Percentiles rank a stretch among this genome's conserved stretches.
phyloP scores from a whole-genome alignment of 305 asterid species.

The Rubia tinctorum region DNA sequence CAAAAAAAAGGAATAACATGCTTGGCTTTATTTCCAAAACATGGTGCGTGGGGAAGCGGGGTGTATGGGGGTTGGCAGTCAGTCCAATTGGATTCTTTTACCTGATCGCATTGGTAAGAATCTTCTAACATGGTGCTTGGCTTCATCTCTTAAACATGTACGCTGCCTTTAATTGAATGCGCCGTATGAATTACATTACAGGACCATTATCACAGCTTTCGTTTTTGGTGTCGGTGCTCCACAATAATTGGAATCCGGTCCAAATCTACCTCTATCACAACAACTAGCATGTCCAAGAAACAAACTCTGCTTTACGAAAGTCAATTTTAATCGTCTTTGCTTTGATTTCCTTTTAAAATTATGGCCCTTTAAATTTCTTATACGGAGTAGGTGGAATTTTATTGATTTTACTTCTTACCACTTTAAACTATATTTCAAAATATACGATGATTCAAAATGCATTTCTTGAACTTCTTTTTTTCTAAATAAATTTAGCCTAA shows the following conservation, averaged over 20 bases:
- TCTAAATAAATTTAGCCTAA: too few species aligned
- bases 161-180: not conserved
- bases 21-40: not conserved
- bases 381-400: too few species aligned
- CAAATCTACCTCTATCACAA: not conserved
- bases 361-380: too few species aligned
- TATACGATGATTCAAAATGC: too few species aligned
- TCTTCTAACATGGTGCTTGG: not conserved
- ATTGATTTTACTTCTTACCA: too few species aligned
- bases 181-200: not conserved
- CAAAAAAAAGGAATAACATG: not conserved
- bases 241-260: not conserved
- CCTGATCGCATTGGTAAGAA: not conserved
- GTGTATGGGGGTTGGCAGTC: not conserved
- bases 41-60: not conserved
- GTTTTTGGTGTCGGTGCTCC: slow-evolving; percentile 1
- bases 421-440: too few species aligned
- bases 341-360: too few species aligned
- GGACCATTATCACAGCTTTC: not conserved
- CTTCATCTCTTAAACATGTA: not conserved
- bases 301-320: too few species aligned
- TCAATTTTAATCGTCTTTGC: too few species aligned
- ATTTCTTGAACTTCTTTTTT: too few species aligned
- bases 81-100: not conserved
- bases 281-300: too few species aligned